Conservation (phyloP, 345 rosid species). For the Bruguiera gymnorhiza region DNA sequence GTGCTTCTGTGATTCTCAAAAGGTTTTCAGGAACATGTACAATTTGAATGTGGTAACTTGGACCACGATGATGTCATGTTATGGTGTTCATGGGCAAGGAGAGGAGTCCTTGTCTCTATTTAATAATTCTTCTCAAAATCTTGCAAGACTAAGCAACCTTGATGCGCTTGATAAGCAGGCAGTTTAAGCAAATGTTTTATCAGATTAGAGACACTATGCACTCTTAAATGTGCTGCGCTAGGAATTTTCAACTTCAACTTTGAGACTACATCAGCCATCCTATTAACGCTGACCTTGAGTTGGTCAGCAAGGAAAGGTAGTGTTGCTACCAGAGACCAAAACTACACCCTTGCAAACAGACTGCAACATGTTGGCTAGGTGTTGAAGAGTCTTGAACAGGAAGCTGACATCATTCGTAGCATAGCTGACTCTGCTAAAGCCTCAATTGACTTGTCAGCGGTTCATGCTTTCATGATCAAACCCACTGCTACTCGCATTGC, state of each 20-base stretch:
- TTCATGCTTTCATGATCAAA: too few species aligned
- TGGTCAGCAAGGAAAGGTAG: background rate
- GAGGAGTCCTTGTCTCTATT: conserved; percentile 10
- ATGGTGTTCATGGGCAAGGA: conserved; percentile 25
- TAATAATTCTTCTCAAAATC: conserved; percentile 4
- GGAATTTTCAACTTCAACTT: background rate
- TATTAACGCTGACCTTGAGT: background rate
- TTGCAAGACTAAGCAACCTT: background rate
- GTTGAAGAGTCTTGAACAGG: background rate
- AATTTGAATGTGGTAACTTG: conserved; percentile 16
- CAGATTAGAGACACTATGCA: background rate
- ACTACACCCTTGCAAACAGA: too few species aligned
- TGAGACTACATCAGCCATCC: background rate
- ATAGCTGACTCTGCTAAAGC: background rate
- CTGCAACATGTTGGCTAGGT: background rate
- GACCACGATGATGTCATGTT: conserved; percentile 25
- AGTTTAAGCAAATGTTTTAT: background rate
- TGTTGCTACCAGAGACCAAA: background rate
- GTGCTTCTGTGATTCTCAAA: conserved; percentile 18
- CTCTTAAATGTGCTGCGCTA: background rate
- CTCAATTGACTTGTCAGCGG: too few species aligned
- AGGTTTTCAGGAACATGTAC: conserved; percentile 16
- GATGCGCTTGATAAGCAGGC: background rate
- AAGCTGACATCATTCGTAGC: background rate
- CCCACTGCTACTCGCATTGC: too few species aligned